Base-by-base conservation (phyloP, 306 rosid species). In the Alnus rubra region DNA sequence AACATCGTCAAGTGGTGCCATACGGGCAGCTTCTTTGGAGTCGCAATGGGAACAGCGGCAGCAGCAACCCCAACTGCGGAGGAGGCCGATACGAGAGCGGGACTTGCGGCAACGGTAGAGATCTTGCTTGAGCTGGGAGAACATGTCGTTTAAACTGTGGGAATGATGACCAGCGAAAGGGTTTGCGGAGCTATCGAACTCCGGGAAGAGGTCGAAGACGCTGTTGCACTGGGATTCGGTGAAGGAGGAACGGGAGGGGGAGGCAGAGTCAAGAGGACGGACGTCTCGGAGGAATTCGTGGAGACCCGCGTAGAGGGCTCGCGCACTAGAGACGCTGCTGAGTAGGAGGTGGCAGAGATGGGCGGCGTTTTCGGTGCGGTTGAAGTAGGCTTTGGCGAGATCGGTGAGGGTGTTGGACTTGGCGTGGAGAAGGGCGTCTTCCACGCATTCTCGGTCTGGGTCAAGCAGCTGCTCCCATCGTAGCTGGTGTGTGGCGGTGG, bases 1-100 rank as follows among this genome's bases (percentile, higher is more conserved):
- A 2, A 90, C 95, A 33, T 90, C 90, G 45, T 90, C 88, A 55
- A 88, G 89, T 76, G 87, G 97, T 11, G 86, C 89, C 39, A 62
- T 13, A 31, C 13, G 69, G n/a, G 69, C 42, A 30, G 10, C 42
- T 62, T 83, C 49, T 68, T 75, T 1, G 35, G 91, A 1, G 52
- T 77, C 1, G 91, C 83, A 69, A 87, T 11, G 1, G 77, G 3
- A 0, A 62, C 78, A 0, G 84, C 68, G 0, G 84, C 47, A 1
- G 48, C 74, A 2, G 86, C 67, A 0, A 77, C 80, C 5, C 76
- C 76, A 0, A 78, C 82, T 2, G 86, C 78, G 86, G 8, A 87
- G 69, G 42, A 86, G 59, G 73, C 87, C 88, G 33, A 89, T 65
- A 35, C 82, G 76, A 35, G 91, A 87, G 74, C 76, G 83, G 69